phyloP scores from a whole-genome alignment of 495 filamentous ascomycete genomes.

The Aspergillus olivimuriae region DNA sequence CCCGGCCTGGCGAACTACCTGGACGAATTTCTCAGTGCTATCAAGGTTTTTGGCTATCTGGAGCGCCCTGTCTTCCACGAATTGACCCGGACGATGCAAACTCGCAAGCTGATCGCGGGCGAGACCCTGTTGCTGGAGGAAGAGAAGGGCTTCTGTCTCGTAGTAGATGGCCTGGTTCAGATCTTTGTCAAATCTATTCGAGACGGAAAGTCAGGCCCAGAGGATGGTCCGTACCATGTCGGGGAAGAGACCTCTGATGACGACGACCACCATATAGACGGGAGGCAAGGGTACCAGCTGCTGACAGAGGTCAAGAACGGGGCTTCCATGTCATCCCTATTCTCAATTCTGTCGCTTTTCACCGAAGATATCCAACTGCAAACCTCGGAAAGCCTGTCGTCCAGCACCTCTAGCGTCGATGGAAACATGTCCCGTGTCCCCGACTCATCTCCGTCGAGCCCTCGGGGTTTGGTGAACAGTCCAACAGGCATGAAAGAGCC shows the following conservation, averaged over 20 bases:
- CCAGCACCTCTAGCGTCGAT: constrained; percentile 35
- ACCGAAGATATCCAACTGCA: constrained; percentile 87
- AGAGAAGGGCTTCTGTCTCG: constrained; percentile 95
- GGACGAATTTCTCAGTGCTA: constrained; percentile 97
- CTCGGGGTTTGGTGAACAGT: constrained; percentile 32
- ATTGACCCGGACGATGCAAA: constrained; percentile 96
- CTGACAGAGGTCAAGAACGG: constrained; percentile 97
- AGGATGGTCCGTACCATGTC: constrained; percentile 17
- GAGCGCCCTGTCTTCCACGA: constrained; percentile 97
- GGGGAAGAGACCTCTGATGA: constrained; percentile 45
- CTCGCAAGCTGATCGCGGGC: constrained; percentile 87
- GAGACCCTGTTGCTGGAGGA: constrained; percentile 93
- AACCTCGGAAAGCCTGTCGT: constrained; percentile 41
- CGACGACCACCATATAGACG: constrained; percentile 52
- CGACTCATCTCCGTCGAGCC: constrained; percentile 42
- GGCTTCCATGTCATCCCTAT: constrained; percentile 95
- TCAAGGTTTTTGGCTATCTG: constrained; percentile 97
- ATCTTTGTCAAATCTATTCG: constrained; percentile 93
- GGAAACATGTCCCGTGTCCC: constrained; percentile 29
- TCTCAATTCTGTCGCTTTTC: constrained; percentile 93
- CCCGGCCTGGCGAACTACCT: constrained; percentile 89
- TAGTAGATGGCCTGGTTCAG: constrained; percentile 94
- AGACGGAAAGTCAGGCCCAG: constrained; percentile 35
- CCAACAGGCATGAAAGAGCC: constrained; percentile 17
- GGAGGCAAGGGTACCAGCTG: constrained; percentile 79